A percentile compares a stretch with the other conserved stretches of the same genome.
phyloP scores from a whole-genome alignment of 495 filamentous ascomycete genomes.

The Neurospora sp. region DNA sequence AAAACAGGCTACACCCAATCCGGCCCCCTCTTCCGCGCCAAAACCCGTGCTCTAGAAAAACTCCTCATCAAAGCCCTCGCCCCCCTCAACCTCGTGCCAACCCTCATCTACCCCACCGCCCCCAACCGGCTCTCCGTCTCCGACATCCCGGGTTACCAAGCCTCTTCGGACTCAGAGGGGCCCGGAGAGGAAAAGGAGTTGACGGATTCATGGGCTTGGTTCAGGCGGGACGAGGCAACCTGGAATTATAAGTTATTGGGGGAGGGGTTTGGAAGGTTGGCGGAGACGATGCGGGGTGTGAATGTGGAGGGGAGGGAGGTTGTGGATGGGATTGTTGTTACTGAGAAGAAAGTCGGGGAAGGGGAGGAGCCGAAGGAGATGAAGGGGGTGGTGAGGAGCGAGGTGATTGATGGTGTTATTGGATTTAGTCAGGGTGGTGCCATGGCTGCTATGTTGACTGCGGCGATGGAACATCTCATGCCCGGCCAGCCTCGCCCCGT shows the following conservation, averaged over 20 bases:
- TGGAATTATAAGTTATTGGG: slow-evolving; percentile 52
- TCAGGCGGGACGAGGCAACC: slow-evolving; percentile 51
- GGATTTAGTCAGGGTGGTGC: slow-evolving; percentile 68
- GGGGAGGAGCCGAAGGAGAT: background rate
- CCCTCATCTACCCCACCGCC: slow-evolving; percentile 53
- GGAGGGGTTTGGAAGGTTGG: slow-evolving; percentile 50
- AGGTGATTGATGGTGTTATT: slow-evolving; percentile 60
- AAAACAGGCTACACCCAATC: slow-evolving; percentile 78
- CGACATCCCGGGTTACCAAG: slow-evolving; percentile 63
- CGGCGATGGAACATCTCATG: slow-evolving; percentile 48
- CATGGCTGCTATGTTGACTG: slow-evolving; percentile 48
- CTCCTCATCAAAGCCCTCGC: slow-evolving; percentile 63
- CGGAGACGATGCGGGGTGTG: slow-evolving; percentile 34
- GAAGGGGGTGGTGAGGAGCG: slow-evolving; percentile 29
- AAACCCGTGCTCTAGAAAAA: slow-evolving; percentile 81
- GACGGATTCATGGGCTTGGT: slow-evolving; percentile 76
- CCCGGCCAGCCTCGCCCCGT: slow-evolving; percentile 11
- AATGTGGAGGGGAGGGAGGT: background rate
- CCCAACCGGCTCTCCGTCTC: slow-evolving; percentile 48
- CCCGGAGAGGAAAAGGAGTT: slow-evolving; percentile 23
- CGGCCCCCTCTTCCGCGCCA: slow-evolving; percentile 74
- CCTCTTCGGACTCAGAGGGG: slow-evolving; percentile 21
- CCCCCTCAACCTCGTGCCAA: slow-evolving; percentile 41
- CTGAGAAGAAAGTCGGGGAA: background rate
- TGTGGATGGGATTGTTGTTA: background rate